These are phyloP conservation scores for Tulasnella sp. DNA, from an alignment of 768 basidiomycete genomes.

Conservation along the genomic window DNA sequence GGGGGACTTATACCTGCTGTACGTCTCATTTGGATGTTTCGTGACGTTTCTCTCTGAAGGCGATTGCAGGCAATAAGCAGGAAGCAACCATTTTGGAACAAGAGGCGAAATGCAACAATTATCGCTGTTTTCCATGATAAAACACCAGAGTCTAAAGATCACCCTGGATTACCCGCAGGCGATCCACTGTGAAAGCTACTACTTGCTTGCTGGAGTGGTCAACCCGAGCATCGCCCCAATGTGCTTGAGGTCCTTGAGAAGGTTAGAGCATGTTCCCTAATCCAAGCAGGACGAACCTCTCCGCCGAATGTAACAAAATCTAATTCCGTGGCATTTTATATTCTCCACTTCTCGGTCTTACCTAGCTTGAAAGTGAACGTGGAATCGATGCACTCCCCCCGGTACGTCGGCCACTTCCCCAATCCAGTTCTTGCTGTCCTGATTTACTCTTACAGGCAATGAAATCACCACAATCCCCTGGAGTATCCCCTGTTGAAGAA, in stretches of 20 bases:
- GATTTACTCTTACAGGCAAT: background rate
- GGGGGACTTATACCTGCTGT: background rate
- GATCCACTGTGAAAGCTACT: background rate
- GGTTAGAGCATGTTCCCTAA: background rate
- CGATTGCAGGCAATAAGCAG: slow-evolving; percentile 1
- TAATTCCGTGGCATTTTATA: background rate
- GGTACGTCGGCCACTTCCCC: background rate
- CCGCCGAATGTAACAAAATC: too few relatives aligned
- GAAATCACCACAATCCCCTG: background rate
- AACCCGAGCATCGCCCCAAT: background rate
- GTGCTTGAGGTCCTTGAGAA: background rate
- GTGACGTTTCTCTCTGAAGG: too few relatives aligned
- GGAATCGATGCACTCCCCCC: background rate
- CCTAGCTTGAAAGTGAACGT: background rate
- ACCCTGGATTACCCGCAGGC: background rate
- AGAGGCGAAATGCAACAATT: background rate
- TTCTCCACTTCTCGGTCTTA: background rate
- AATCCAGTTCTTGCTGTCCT: background rate
- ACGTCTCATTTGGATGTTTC: background rate
- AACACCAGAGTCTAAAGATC: background rate
- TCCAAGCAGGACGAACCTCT: background rate
- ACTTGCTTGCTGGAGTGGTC: background rate
- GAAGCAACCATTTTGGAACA: background rate
- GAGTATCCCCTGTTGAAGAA: background rate
- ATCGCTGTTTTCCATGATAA: background rate